These are phyloP conservation scores for Coemansia brasiliensis DNA, from an alignment of 192 early-diverging fungal species.

Conservation along the genomic window DNA sequence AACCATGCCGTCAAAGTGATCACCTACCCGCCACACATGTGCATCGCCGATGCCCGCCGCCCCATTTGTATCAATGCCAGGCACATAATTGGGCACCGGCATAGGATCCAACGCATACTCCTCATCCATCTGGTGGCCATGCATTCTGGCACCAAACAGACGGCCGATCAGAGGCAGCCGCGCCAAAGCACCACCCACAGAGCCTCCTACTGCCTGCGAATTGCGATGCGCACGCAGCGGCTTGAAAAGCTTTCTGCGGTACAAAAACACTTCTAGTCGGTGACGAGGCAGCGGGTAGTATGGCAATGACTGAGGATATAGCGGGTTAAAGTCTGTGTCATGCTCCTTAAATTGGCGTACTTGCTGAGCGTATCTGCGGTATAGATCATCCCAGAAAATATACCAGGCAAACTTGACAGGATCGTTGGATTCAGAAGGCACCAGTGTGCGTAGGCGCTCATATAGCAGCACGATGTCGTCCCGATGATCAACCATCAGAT, in stretches of 20 bases:
- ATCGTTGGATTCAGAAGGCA: constrained; percentile 43
- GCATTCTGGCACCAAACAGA: background rate
- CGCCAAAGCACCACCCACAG: background rate
- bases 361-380: constrained; percentile 58
- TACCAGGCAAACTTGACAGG: constrained; percentile 61
- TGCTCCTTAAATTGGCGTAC: constrained; percentile 37
- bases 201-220: background rate
- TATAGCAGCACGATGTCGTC: constrained; percentile 45
- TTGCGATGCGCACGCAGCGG: constrained; percentile 10
- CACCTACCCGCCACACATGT: constrained; percentile 29
- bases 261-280: constrained; percentile 60
- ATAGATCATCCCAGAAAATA: constrained; percentile 70
- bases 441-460: constrained; percentile 49
- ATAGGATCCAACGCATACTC: constrained; percentile 34
- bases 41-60: constrained; percentile 11
- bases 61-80: constrained; percentile 3
- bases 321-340: constrained; percentile 62
- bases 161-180: constrained; percentile 2
- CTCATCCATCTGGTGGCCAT: background rate
- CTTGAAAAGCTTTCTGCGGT: constrained; percentile 51
- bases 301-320: constrained; percentile 60
- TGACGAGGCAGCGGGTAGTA: constrained; percentile 60
- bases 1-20: background rate
- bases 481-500: constrained; percentile 35
- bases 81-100: constrained; percentile 27